Evolutionary conservation across 1,284 basidiomycete species (phyloP).

Genomic region (Ustilago tritici): DNA sequence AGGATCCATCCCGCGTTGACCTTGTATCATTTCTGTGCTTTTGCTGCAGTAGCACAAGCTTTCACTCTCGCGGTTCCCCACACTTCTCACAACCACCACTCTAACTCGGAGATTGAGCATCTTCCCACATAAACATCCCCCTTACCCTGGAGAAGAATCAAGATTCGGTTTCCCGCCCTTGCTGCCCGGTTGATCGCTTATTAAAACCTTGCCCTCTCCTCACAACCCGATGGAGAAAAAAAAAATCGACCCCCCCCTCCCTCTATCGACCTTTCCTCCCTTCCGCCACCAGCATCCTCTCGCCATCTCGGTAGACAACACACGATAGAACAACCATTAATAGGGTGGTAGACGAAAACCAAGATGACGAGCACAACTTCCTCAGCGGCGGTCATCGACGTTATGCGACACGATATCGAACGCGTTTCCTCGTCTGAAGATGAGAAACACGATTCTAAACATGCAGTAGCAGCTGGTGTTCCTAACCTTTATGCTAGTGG

Average conservation of each 20-base stretch:
- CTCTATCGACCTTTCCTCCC: neutral
- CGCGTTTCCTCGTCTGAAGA: conserved; percentile 36
- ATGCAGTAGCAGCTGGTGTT: neutral
- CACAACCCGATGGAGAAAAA: neutral
- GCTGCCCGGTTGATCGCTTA: neutral
- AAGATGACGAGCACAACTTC: conserved; percentile 34
- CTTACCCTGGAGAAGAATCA: neutral
- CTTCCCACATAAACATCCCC: neutral
- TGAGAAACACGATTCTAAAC: conserved; percentile 30
- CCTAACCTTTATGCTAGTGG: conserved; percentile 23
- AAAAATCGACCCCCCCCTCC: neutral
- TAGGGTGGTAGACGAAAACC: too few species aligned
- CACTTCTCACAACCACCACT: conserved; percentile 7
- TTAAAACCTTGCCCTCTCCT: conserved; percentile 1
- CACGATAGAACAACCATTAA: neutral
- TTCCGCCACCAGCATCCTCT: neutral
- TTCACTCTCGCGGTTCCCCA: neutral
- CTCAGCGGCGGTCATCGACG: conserved; percentile 19
- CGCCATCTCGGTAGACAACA: neutral
- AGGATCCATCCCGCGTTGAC: neutral
- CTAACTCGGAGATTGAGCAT: neutral
- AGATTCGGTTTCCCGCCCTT: neutral
- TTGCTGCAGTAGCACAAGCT: neutral
- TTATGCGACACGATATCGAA: conserved; percentile 31
- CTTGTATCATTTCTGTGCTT: too few species aligned